Conservation (phyloP, 192 early-diverging fungal species). For the Dissophora globulifera region DNA sequence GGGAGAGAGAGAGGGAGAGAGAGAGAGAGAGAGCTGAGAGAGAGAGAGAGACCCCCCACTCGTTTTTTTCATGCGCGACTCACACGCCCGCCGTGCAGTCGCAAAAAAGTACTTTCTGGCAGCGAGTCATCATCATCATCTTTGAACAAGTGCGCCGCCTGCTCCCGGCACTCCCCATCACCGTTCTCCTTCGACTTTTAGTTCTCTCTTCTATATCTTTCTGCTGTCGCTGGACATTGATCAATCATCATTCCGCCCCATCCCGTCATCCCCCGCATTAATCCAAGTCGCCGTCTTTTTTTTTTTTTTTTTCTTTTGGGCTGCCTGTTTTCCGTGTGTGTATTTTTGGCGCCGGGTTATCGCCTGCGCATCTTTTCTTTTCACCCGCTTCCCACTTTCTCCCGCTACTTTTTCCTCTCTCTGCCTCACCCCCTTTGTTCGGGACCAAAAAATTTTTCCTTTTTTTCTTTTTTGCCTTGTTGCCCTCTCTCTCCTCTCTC, state of each 20-base stretch:
- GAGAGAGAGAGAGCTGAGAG: too few relatives aligned
- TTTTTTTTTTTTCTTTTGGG: neutral
- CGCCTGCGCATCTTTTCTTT: conserved; percentile 8
- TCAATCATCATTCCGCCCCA: too few relatives aligned
- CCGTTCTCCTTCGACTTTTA: neutral
- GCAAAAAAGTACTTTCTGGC: neutral
- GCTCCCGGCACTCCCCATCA: neutral
- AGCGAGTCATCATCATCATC: neutral
- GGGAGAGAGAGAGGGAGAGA: too few relatives aligned
- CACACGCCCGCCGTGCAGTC: neutral
- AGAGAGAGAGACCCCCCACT: too few relatives aligned
- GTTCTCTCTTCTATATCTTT: too few relatives aligned
- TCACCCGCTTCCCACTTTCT: conserved; percentile 5
- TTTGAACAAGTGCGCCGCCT: neutral
- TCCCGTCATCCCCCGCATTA: neutral
- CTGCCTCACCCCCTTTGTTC: neutral
- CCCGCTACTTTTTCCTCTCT: conserved; percentile 5
- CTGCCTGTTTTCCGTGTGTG: neutral
- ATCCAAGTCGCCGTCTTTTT: too few relatives aligned
- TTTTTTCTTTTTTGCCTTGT: neutral
- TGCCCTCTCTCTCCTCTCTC: too few relatives aligned
- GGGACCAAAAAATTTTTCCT: conserved; percentile 6
- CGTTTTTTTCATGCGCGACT: too few relatives aligned
- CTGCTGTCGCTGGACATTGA: too few relatives aligned
- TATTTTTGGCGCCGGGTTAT: conserved; percentile 3